Base-by-base conservation (phyloP, 805 yeast genomes). In the Schwanniomyces vanrijiae region DNA sequence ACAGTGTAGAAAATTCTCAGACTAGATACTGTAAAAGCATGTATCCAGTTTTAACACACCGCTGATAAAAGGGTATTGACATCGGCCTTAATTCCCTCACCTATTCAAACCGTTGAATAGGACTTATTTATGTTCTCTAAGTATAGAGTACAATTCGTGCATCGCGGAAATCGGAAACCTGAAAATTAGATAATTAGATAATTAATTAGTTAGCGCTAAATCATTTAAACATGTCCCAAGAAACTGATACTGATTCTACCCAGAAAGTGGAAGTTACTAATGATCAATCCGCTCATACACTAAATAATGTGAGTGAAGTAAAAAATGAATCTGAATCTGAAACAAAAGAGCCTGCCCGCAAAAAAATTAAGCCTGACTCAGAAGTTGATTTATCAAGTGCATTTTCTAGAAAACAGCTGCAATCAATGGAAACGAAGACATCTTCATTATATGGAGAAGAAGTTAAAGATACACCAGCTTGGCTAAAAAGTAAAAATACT, bases 381-480 rank as follows among this genome's bases (percentile, higher is more conserved):
- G 26, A 39, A 8, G 29, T 16, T 13, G 55, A 52, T 16, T 43
- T 56, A 8, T 56, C 61, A 5, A 55, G 51, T 16, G 57, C 65
- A 11, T 60, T 62, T 33, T 62, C 66, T 3, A 48, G 63, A 25
- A 44, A 64, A 47, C 59, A 54, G 34, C 33, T 21, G 8, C 28
- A 29, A 8, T 47, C 50, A n/a, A 44, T 40, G 2, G 38, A 37
- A 2, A 48, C 48, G 6, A 40, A 26, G 5, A 43, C 45, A 14
- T 20, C 61, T 3, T 65, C 70, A 1, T 65, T 58, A n/a, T 69
- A 66, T 51, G 49, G 56, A 8, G 64, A 55, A 9, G 57, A 57
- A 26, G 50, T 51, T 11, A 55, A 54, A 41, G 61, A 60, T 3
- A 50, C 58, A 3, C 77, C 77, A 2, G 74, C 72, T 2, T 73